These are phyloP conservation scores for Hirsutella minnesotensis DNA, from an alignment of 2,329 filamentous ascomycete genomes.

Conservation along the genomic window DNA sequence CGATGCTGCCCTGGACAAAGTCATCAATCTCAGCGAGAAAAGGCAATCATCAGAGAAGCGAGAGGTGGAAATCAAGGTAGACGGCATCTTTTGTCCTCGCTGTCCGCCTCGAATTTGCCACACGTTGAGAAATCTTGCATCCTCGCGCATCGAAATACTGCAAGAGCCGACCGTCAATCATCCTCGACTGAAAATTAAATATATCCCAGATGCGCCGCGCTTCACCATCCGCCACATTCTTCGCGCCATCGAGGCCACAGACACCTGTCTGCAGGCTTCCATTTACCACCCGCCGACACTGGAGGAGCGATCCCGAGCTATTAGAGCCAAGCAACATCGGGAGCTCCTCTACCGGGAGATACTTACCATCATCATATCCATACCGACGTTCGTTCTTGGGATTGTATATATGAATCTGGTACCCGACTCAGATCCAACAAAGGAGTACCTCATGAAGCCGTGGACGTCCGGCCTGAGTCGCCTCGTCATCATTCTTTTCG, in stretches of 20 bases:
- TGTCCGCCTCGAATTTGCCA: constrained; percentile 50
- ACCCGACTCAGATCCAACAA: constrained; percentile 39
- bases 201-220: constrained; percentile 52
- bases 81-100: constrained; percentile 65
- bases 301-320: constrained; percentile 66
- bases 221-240: constrained; percentile 72
- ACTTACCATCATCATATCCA: constrained; percentile 55
- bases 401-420: constrained; percentile 87
- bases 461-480: constrained; percentile 64
- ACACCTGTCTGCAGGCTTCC: constrained; percentile 53
- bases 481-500: constrained; percentile 67
- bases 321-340: constrained; percentile 58
- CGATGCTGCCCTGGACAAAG: constrained; percentile 45
- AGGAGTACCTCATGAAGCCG: constrained; percentile 56
- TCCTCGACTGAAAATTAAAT: constrained; percentile 60
- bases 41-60: constrained; percentile 30
- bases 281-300: constrained; percentile 73
- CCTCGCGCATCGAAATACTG: constrained; percentile 37
- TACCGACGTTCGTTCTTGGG: constrained; percentile 78
- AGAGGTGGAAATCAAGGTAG: constrained; percentile 51
- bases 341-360: constrained; percentile 59
- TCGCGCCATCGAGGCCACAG: constrained; percentile 50
- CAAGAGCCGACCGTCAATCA: constrained; percentile 42
- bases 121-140: constrained; percentile 40
- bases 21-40: constrained; percentile 28